phyloP scores from a whole-genome alignment of 805 yeast genomes.

The Monosporozyma unispora region DNA sequence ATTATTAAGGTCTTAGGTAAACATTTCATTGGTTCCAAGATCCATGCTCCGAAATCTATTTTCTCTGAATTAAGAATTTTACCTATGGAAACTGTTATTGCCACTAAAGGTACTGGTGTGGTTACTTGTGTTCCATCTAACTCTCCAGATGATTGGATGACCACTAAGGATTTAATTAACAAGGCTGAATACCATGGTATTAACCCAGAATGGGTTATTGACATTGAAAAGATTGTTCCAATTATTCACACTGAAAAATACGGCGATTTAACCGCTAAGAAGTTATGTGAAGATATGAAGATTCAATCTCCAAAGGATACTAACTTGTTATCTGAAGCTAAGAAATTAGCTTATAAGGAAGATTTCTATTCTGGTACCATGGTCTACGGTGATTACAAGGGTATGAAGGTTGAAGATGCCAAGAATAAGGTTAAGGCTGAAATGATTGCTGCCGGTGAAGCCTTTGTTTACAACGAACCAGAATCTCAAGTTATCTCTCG shows the following conservation, averaged over 20 bases:
- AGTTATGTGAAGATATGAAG: constrained; percentile 73
- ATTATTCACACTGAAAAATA: constrained; percentile 74
- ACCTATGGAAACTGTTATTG: constrained; percentile 96
- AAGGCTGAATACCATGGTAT: constrained; percentile 88
- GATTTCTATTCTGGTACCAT: constrained; percentile 87
- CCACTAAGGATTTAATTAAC: constrained; percentile 71
- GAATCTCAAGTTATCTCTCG: constrained; percentile 84
- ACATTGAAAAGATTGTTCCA: constrained; percentile 58
- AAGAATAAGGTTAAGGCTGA: constrained; percentile 81
- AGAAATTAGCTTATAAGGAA: constrained; percentile 92
- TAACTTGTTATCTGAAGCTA: constrained; percentile 79
- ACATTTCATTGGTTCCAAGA: constrained; percentile 73
- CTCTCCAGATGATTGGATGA: constrained; percentile 94
- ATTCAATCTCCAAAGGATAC: constrained; percentile 92
- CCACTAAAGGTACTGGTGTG: constrained; percentile 96
- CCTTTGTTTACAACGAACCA: constrained; percentile 90
- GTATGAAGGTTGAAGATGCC: constrained; percentile 85
- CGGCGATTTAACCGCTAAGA: constrained; percentile 84
- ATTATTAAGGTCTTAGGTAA: constrained; percentile 56
- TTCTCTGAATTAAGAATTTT: constrained; percentile 66
- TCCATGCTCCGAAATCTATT: constrained; percentile 73
- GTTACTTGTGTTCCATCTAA: constrained; percentile 99
- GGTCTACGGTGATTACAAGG: constrained; percentile 72
- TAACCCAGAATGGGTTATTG: constrained; percentile 74
- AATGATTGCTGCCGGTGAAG: constrained; percentile 64